Percentiles rank a stretch among this genome's conserved stretches.
phyloP scores from a whole-genome alignment of 306 rosid species.

The Sesbania bispinosa region DNA sequence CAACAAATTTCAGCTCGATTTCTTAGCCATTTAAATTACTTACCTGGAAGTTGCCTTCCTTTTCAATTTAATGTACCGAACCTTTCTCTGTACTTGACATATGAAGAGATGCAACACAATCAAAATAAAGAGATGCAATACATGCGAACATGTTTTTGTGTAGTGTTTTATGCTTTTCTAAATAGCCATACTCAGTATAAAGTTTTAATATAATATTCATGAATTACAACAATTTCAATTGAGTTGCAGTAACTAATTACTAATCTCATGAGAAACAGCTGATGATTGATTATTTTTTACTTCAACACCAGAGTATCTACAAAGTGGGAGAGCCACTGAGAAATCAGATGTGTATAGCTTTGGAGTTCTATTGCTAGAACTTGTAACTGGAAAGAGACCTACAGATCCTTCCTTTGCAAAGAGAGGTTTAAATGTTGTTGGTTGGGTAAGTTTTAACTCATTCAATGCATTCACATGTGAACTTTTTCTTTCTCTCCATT shows the following conservation, averaged over 20 bases:
- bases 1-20: neutral
- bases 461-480: neutral
- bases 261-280: neutral
- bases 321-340: conserved; percentile 88
- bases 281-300: neutral
- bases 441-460: conserved; percentile 68
- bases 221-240: neutral
- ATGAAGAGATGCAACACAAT: no score
- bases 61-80: no score
- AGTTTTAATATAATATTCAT: neutral
- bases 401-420: conserved; percentile 75
- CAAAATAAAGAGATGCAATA: no score
- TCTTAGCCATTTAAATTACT: no score
- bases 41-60: no score
- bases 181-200: neutral
- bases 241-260: neutral
- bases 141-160: neutral
- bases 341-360: conserved; percentile 91
- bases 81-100: no score
- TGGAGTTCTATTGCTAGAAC: conserved; percentile 87
- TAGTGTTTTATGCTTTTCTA: neutral
- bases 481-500: neutral
- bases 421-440: conserved; percentile 80
- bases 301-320: conserved; percentile 62
- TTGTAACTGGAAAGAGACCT: conserved; percentile 91